Conservation (phyloP, 2,329 filamentous ascomycete species). For the Aspergillus novofumigatus region DNA sequence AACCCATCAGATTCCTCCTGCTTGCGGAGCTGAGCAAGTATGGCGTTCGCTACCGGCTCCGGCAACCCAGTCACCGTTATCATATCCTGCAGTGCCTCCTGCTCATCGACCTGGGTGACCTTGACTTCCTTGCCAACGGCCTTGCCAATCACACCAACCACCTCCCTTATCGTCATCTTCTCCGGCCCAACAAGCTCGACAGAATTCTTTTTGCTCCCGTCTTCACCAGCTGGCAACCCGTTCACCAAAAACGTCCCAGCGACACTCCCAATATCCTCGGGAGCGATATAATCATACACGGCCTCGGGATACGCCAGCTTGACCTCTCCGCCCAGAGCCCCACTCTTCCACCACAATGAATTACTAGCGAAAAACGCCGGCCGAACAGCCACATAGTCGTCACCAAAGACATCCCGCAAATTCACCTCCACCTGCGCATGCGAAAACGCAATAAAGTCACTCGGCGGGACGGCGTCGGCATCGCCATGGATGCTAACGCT, state of each 20-base stretch:
- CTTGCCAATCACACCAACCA: conserved; percentile 24
- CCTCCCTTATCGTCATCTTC: conserved; percentile 27
- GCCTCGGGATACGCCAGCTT: conserved; percentile 27
- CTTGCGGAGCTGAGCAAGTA: not conserved
- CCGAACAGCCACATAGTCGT: conserved; percentile 38
- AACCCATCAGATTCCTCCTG: not conserved
- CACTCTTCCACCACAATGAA: conserved; percentile 23
- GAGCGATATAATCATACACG: conserved; percentile 39
- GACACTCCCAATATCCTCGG: conserved; percentile 45
- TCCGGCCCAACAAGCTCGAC: conserved; percentile 39
- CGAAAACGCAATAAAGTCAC: conserved; percentile 34
- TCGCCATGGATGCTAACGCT: conserved; percentile 31
- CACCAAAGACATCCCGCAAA: conserved; percentile 40
- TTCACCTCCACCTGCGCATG: conserved; percentile 46
- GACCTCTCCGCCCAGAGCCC: conserved; percentile 29
- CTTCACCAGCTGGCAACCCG: conserved; percentile 15
- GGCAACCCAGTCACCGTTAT: conserved; percentile 10
- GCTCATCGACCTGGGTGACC: conserved; percentile 14
- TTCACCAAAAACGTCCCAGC: conserved; percentile 35
- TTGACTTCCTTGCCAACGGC: conserved; percentile 31
- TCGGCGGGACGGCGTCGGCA: conserved; percentile 19
- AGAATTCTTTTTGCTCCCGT: conserved; percentile 11
- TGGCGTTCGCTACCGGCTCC: conserved; percentile 13
- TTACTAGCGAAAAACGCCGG: conserved; percentile 47
- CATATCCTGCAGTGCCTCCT: conserved; percentile 22